phyloP scores from a whole-genome alignment of 2,329 filamentous ascomycete species.

The Cyclaneusma minus region DNA sequence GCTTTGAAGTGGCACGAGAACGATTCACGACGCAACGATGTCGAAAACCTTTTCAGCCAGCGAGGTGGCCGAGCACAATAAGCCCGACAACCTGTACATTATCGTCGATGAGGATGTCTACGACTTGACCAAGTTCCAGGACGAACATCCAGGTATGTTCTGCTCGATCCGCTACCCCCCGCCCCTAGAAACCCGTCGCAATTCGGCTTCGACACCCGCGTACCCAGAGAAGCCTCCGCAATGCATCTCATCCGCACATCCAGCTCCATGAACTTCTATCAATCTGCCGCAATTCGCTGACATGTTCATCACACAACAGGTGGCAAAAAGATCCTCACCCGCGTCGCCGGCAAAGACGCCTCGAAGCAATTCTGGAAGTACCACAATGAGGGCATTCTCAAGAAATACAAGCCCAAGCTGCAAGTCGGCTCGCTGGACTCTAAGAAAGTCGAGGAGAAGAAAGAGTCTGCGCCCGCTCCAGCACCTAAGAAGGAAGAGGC shows the following conservation, averaged over 20 bases:
- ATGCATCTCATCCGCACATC: neutral
- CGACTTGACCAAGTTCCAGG: constrained; percentile 78
- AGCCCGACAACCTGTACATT: constrained; percentile 72
- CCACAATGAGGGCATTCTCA: constrained; percentile 11
- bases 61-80: constrained; percentile 89
- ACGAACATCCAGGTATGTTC: constrained; percentile 62
- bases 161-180: constrained; percentile 26
- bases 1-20: neutral
- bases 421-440: constrained; percentile 64
- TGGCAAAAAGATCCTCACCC: constrained; percentile 17
- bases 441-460: too few relatives aligned
- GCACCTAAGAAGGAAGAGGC: constrained; percentile 26
- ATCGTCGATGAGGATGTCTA: constrained; percentile 92
- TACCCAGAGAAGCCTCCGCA: constrained; percentile 23
- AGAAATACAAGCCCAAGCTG: constrained; percentile 44
- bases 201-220: constrained; percentile 22
- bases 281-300: too few relatives aligned
- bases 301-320: too few relatives aligned
- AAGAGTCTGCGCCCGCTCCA: constrained; percentile 35
- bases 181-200: constrained; percentile 1
- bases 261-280: constrained; percentile 1
- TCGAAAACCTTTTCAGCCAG: constrained; percentile 69
- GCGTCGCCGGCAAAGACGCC: constrained; percentile 19
- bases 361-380: constrained; percentile 20
- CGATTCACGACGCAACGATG: constrained; percentile 46